These are phyloP conservation scores for Mychonastes homosphaera DNA, from an alignment of 139 green algal genomes.

Conservation along the genomic window DNA sequence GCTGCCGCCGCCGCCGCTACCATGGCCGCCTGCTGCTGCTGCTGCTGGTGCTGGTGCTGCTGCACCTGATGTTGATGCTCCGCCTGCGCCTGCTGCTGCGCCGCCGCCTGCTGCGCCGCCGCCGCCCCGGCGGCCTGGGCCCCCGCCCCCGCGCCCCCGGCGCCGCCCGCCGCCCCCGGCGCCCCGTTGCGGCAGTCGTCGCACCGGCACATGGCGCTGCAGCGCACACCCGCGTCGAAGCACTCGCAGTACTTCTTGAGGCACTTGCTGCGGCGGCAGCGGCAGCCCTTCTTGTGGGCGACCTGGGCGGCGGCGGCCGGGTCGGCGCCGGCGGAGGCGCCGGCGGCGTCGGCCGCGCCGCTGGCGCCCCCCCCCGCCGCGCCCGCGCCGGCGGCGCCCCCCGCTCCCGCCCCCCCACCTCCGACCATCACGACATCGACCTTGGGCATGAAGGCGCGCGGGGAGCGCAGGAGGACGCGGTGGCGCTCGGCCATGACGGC, in stretches of 20 bases:
- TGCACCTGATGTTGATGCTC: conserved; percentile 6
- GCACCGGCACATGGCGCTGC: conserved; percentile 48
- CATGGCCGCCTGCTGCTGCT: conserved; percentile 9
- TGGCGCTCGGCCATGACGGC: conserved; percentile 25
- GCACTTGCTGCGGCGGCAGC: conserved; percentile 42
- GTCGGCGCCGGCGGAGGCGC: background rate
- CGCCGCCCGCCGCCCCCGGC: background rate
- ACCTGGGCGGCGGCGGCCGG: background rate
- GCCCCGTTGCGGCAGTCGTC: conserved; percentile 28
- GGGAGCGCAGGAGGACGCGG: conserved; percentile 33
- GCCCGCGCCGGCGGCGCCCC: background rate
- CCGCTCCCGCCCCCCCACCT: background rate
- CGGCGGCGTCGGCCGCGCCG: background rate
- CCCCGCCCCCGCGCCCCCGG: background rate
- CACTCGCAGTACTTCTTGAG: conserved; percentile 68
- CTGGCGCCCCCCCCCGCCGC: background rate
- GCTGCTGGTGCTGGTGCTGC: background rate
- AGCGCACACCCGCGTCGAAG: conserved; percentile 44
- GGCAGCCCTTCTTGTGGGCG: conserved; percentile 56
- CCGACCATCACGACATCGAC: no score
- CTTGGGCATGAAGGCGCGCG: conserved; percentile 44
- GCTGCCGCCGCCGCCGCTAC: background rate
- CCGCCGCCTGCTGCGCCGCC: background rate
- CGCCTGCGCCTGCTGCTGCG: background rate
- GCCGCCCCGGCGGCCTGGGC: background rate